Conservation (phyloP, 2,329 filamentous ascomycete species). For the Phialocephala sp. region DNA sequence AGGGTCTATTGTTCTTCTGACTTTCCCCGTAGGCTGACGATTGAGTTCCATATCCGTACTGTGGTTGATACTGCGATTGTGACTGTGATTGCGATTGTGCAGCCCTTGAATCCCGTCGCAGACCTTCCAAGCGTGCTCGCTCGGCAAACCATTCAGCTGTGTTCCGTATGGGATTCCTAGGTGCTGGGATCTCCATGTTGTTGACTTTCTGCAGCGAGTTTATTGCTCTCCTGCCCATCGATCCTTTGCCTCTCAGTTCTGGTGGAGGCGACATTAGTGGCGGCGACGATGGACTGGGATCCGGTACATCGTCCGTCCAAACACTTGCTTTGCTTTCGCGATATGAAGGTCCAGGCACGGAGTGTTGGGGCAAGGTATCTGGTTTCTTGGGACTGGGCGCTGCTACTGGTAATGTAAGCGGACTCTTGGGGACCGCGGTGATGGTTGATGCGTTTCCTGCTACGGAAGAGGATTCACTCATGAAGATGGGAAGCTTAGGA, state of each 20-base stretch:
- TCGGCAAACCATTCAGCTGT: conserved; percentile 29
- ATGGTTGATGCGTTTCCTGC: neutral
- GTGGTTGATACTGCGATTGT: neutral
- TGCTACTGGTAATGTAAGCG: conserved; percentile 5
- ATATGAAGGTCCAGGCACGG: conserved; percentile 9
- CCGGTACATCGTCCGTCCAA: conserved; percentile 39
- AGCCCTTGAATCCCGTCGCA: neutral
- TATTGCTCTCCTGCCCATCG: neutral
- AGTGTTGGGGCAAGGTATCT: neutral
- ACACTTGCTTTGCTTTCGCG: conserved; percentile 36
- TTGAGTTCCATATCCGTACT: neutral
- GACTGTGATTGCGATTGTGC: neutral
- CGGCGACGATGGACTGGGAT: conserved; percentile 25
- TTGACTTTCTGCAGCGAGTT: conserved; percentile 3
- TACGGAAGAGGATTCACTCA: neutral
- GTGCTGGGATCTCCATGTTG: conserved; percentile 20
- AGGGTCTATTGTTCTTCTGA: conserved; percentile 7
- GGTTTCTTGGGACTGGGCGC: conserved; percentile 13
- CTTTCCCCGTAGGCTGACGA: neutral
- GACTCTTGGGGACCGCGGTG: conserved; percentile 4
- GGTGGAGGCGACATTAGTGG: conserved; percentile 21
- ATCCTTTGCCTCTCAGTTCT: neutral
- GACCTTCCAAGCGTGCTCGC: neutral
- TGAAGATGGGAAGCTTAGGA: neutral
- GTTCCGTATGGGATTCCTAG: conserved; percentile 20